Evolutionary conservation across 305 asterid species (phyloP), one percentile per base, ranked within the genome.

Genomic region (Solanum hybrid): DNA sequence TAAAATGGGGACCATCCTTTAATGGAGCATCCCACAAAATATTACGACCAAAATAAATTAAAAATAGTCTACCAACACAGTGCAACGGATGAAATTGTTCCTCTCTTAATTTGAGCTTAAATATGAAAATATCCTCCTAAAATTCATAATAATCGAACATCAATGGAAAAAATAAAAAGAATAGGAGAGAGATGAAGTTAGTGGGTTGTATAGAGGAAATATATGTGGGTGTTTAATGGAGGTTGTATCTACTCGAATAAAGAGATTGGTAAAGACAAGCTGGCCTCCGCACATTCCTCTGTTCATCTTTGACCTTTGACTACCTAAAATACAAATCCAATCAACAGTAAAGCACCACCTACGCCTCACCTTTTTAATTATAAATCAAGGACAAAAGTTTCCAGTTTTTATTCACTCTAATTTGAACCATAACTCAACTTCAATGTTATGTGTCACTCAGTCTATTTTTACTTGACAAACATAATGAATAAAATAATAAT

Each of bases 271-370:
- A 90, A 87, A 87, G 94, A 91, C 88, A 90, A 88, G 84, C 90
- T 91, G 94, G 90, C 92, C 89, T 90, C 90, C 71, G 77, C 91
- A 89, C 93, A 90, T 90, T 91, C 90, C 84, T 91, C 89, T 91
- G 93, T 86, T 94, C 93, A 91, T 90, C 90, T 92, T 94, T 96
- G 98, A 96, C 98, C 98, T 27, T 94, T 95, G 98, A 94, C 98
- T 90, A 86, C 66, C 31, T 87, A 64, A 42, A 72, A 11, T 75
- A 79, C 89, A 69, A 72, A 87, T 35, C 60, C 80, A 66, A 71
- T 71, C 10, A 69, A 72, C 56, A 86, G 81, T 35, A 32, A 60
- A 60, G 72, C 79, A 72, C 40, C 22, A 86, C 37, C 81, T 5
- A 7, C 29, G 29, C 60, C 4, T 80, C 13, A 81, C 38, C 73